A percentile compares a stretch with the other conserved stretches of the same genome.
These are phyloP conservation scores for Phaeosphaeria sp. DNA, from an alignment of 2,329 filamentous ascomycete species.

Conservation along the genomic window DNA sequence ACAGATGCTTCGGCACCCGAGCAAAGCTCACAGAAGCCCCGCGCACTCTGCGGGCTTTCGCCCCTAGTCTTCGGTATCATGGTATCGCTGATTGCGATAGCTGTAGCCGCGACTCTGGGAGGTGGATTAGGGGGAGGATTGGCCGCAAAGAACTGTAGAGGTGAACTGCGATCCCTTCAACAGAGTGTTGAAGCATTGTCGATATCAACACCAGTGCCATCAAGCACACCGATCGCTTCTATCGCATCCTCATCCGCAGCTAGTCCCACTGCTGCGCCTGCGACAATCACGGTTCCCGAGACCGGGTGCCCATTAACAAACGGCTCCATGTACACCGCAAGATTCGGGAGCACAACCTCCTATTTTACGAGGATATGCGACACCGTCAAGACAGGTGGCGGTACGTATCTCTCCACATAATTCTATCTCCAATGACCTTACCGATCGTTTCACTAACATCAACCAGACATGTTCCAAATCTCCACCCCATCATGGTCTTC, in stretches of 20 bases:
- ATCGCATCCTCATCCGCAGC: not conserved
- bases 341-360: not conserved
- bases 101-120: not conserved
- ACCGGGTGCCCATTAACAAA: not conserved
- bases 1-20: too few species aligned
- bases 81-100: not conserved
- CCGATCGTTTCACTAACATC: not conserved
- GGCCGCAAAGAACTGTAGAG: not conserved
- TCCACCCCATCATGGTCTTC: not conserved
- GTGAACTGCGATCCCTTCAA: not conserved
- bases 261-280: not conserved
- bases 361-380: not conserved
- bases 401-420: not conserved
- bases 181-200: not conserved
- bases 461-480: not conserved
- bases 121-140: not conserved
- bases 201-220: not conserved
- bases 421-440: not conserved
- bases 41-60: not conserved
- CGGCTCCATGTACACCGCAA: not conserved
- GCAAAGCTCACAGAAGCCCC: not conserved
- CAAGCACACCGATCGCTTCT: not conserved
- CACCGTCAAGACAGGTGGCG: not conserved
- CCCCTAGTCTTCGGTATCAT: not conserved
- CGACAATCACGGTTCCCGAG: not conserved